A percentile compares a stretch with the other conserved stretches of the same genome.
Conservation (phyloP, 148 eudicot species). For the Vaccinium darrowii region DNA sequence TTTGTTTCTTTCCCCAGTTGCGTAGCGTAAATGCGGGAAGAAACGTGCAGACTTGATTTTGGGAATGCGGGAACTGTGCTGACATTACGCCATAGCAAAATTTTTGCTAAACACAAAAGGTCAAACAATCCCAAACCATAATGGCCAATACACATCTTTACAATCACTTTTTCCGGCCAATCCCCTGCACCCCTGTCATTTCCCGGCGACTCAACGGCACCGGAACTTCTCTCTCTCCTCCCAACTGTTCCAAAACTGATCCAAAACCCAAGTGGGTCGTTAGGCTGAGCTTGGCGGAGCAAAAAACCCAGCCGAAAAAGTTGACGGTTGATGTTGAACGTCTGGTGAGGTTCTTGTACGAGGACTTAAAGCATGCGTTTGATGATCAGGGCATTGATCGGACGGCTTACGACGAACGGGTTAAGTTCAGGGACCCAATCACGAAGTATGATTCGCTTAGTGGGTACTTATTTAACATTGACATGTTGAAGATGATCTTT, state of each 20-base stretch:
- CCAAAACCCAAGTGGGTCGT: slow-evolving; percentile 28
- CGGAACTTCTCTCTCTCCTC: slow-evolving; percentile 13
- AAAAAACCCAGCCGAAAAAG: slow-evolving; percentile 28
- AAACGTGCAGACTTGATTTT: too few species aligned
- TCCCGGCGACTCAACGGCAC: slow-evolving; percentile 24
- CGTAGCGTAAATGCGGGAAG: too few species aligned
- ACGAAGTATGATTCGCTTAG: slow-evolving; percentile 73
- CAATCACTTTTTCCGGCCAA: slow-evolving; percentile 36
- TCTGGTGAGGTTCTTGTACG: slow-evolving; percentile 69
- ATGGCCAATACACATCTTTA: slow-evolving; percentile 43
- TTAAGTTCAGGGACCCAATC: slow-evolving; percentile 84
- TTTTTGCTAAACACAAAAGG: too few species aligned
- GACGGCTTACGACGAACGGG: slow-evolving; percentile 82
- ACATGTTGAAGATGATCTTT: slow-evolving; percentile 63
- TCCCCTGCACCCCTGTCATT: slow-evolving; percentile 18
- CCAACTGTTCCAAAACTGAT: slow-evolving; percentile 18
- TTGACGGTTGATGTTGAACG: slow-evolving; percentile 41
- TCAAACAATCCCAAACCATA: not conserved
- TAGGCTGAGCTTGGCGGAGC: slow-evolving; percentile 42
- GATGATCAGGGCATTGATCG: slow-evolving; percentile 92
- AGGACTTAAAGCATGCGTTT: slow-evolving; percentile 80
- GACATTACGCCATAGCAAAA: too few species aligned
- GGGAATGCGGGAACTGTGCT: too few species aligned
- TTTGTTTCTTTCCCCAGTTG: too few species aligned
- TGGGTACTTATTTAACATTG: slow-evolving; percentile 83